Evolutionary conservation across 148 eudicot genomes (phyloP), one percentile per base, ranked within the genome.

Genomic region (Silene latifolia): DNA sequence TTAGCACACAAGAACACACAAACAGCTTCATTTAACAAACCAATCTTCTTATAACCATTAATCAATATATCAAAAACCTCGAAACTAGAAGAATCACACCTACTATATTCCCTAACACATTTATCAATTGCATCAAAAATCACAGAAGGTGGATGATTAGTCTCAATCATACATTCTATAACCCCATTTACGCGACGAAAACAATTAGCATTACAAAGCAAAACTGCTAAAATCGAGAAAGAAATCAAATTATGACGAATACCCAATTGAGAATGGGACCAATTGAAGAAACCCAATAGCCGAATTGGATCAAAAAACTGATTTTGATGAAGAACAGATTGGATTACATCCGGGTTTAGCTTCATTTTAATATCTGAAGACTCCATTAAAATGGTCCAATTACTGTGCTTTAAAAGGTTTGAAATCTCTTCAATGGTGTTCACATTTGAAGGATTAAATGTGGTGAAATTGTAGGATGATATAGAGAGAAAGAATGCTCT

Each of bases 331-430:
- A 93, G 90, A 71, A 93, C 87, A 39, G 93, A 86, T 79, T 78
- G 83, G 42, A 93, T 77, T 72, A 93, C 81, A 79, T 93, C 89
- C n/a, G 96, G 87, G 86, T 79, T 89, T 70, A 93, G 86, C 74
- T 80, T 85, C 19, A 69, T 71, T 8, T 74, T 71, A 3, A 88
- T 21, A 18, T 75, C 35, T 13, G 97, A 89, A 14, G 89, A 85
- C 18, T 86, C 86, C 63, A 91, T 66, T 66, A 86, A 82, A 46
- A 68, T 51, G 70, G 79, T 59, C 97, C 97, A 91, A 76, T 83
- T 88, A n/a, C 29, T 57, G 60, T 85, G 83, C 46, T 79, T 82
- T 58, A 91, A 80, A 64, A 86, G 82, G 23, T 29, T 57, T 9
- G 85, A 71, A 80, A 91, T 84, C 81, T 85, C 83, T 66, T 80